Percentiles rank a stretch among this genome's conserved stretches.
Conservation (phyloP, 176 grass and related monocot genomes). For the Oryza officinalis region DNA sequence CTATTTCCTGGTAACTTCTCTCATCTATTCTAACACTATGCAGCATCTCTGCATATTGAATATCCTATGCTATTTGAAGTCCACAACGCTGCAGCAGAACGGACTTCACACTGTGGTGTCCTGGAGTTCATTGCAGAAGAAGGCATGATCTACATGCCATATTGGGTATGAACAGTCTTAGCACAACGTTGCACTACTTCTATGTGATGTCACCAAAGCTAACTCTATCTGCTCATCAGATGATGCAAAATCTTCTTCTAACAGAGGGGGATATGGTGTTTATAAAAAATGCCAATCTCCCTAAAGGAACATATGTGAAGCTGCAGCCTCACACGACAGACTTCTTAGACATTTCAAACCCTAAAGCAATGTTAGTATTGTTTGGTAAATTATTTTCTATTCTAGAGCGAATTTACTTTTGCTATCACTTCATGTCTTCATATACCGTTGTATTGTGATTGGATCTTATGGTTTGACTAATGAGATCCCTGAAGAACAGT, state of each 20-base stretch:
- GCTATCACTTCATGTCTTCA: slow-evolving; percentile 7
- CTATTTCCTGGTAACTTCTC: neutral
- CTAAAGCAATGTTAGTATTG: slow-evolving; percentile 93
- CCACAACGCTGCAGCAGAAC: slow-evolving; percentile 65
- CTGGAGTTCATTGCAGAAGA: slow-evolving; percentile 98
- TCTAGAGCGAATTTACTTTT: slow-evolving; percentile 1
- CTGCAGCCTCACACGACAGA: slow-evolving; percentile 98
- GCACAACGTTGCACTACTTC: neutral
- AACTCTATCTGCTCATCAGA: slow-evolving; percentile 53
- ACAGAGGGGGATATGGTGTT: slow-evolving; percentile 94
- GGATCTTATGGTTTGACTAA: neutral
- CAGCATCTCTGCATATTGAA: slow-evolving; percentile 95
- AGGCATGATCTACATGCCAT: slow-evolving; percentile 99
- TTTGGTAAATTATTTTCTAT: slow-evolving; percentile 26
- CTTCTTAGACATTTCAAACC: slow-evolving; percentile 94
- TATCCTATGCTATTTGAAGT: slow-evolving; percentile 99
- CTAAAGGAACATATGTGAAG: slow-evolving; percentile 99
- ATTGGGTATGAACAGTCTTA: slow-evolving; percentile 66
- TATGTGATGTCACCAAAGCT: slow-evolving; percentile 37
- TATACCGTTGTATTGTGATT: slow-evolving; percentile 4
- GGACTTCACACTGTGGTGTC: slow-evolving; percentile 91
- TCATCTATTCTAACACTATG: slow-evolving; percentile 31
- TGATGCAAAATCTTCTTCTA: slow-evolving; percentile 99
- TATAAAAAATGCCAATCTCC: slow-evolving; percentile 90
- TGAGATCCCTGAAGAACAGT: slow-evolving; percentile 14